Evolutionary conservation across 2,329 filamentous ascomycete species (phyloP), one percentile per base, ranked within the genome.

Genomic region (Emergomyces africanus): DNA sequence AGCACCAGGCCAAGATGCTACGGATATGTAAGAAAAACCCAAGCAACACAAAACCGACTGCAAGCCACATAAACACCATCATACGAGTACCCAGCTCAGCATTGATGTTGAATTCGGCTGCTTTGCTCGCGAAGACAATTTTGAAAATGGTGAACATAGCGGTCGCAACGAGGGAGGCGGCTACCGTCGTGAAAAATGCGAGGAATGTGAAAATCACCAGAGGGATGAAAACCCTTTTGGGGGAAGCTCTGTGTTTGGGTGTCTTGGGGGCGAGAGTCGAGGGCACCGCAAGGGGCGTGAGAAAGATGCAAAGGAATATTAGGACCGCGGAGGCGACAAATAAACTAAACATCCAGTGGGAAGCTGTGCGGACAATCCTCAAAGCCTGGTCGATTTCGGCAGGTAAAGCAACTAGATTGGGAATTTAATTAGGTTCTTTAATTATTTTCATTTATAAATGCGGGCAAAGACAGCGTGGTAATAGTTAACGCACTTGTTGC

Each of bases 61-160:
- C 88, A 33, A 90, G 81, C 91, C 92, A 97, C 86, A 95, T 92
- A 69, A 95, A 95, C 0, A 77, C 87, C 67, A 95, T 82, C 87
- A 95, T 91, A 64, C 83, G 80, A 41, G 71, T 74, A 5, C 90
- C 90, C 39, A 95, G 76, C 2, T 80, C 74, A 2, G 86, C 88
- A 10, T 75, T 71, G 65, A 96, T 90, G 71, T 95, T 94, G 57
- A 96, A 77, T 60, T 88, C 83, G 2, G 81, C 79, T 67, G 88
- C 84, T 4, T 75, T 74, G 33, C 80, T 80, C 25, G 83, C 84
- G 65, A 95, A 83, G 58, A 89, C 88, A 61, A 89, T 84, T 64
- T 84, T 82, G 76, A 95, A 90, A 61, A 91, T 88, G 61, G 89
- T 74, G 70, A 88, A 90, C 78, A 96, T 90, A 67, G 86, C 87